These are phyloP conservation scores for Schoenoplectus triqueter DNA, from an alignment of 202 grass and related monocot genomes.

Conservation along the genomic window DNA sequence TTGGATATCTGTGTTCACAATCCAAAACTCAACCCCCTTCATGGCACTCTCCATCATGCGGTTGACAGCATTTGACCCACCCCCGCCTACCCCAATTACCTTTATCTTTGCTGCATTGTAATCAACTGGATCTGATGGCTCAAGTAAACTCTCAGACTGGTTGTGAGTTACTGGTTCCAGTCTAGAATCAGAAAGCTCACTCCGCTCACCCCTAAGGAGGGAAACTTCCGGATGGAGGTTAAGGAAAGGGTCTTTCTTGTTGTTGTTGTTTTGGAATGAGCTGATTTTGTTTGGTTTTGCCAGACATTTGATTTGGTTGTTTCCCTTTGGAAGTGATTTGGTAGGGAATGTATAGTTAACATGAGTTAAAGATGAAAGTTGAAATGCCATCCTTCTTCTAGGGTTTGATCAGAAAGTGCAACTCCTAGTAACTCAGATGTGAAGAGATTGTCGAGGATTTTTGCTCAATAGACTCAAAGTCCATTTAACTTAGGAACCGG, in stretches of 20 bases:
- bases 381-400: conserved; percentile 33
- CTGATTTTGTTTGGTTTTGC: conserved; percentile 24
- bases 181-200: conserved; percentile 35
- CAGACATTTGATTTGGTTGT: conserved; percentile 20
- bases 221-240: conserved; percentile 89
- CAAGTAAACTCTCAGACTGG: conserved; percentile 50
- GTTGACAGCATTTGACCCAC: conserved; percentile 95
- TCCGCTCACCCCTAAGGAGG: conserved; percentile 67
- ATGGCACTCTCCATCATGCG: conserved; percentile 94
- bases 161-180: conserved; percentile 44
- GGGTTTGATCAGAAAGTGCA: neutral
- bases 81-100: conserved; percentile 86
- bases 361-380: conserved; percentile 31
- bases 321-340: conserved; percentile 25
- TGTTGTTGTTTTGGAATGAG: conserved; percentile 45
- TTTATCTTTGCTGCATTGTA: conserved; percentile 93
- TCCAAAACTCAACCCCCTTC: conserved; percentile 98
- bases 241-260: conserved; percentile 79
- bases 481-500: neutral
- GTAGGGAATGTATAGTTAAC: conserved; percentile 26
- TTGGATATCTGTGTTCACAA: conserved; percentile 95
- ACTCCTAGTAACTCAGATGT: conserved; percentile 12
- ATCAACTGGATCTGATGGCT: conserved; percentile 37
- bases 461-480: neutral
- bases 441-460: conserved; percentile 20